phyloP scores from a whole-genome alignment of 129 eudicot species.

The Heracleum sosnowskyi region DNA sequence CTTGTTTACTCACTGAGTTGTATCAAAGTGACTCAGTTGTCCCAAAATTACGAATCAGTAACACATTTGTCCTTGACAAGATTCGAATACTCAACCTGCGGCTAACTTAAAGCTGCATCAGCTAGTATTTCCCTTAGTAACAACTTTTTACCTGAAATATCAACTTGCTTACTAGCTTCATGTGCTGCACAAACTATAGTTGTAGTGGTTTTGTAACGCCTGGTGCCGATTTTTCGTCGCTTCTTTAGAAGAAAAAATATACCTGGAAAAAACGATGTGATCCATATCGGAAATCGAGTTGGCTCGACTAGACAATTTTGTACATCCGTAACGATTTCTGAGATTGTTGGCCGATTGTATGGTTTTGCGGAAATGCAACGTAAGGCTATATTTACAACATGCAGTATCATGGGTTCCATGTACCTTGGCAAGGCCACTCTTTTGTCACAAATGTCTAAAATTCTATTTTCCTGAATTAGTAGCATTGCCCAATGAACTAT shows the following conservation, averaged over 20 bases:
- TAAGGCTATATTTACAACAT: slow-evolving; percentile 33
- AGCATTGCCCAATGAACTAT: slow-evolving; percentile 54
- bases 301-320: slow-evolving; percentile 18
- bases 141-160: slow-evolving; percentile 26
- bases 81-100: neutral
- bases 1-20: slow-evolving; percentile 9
- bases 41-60: neutral
- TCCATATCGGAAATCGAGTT: slow-evolving; percentile 25
- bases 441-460: slow-evolving; percentile 39
- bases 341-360: slow-evolving; percentile 49
- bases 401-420: slow-evolving; percentile 33
- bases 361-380: slow-evolving; percentile 40
- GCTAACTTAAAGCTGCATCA: slow-evolving; percentile 29
- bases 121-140: slow-evolving; percentile 56
- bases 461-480: slow-evolving; percentile 19
- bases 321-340: slow-evolving; percentile 37
- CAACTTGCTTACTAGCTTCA: slow-evolving; percentile 16
- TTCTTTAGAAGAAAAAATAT: slow-evolving; percentile 17
- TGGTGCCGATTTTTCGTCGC: slow-evolving; percentile 13
- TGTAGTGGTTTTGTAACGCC: neutral
- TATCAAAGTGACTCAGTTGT: neutral
- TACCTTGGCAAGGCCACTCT: slow-evolving; percentile 32
- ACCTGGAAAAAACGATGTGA: slow-evolving; percentile 14
- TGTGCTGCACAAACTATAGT: slow-evolving; percentile 18
- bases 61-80: no score